These are phyloP conservation scores for Pichia sp. DNA, from an alignment of 1,139 yeast species.

Conservation along the genomic window DNA sequence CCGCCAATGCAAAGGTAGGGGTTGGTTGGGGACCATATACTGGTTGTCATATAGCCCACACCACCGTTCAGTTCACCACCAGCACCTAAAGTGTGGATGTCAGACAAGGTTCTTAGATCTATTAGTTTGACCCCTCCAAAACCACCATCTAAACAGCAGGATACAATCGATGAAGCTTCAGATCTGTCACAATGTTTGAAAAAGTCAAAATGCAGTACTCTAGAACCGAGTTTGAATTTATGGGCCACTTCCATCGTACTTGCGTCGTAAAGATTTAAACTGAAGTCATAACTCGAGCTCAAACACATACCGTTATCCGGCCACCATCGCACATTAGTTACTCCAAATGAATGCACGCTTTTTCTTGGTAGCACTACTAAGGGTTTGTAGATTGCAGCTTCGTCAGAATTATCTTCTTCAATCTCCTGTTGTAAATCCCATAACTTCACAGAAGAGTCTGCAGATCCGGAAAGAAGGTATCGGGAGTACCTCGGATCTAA, in stretches of 20 bases:
- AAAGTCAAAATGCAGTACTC: conserved; percentile 50
- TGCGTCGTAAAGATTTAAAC: conserved; percentile 80
- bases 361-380: conserved; percentile 44
- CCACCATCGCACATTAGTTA: conserved; percentile 81
- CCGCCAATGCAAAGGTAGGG: conserved; percentile 61
- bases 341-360: conserved; percentile 60
- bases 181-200: conserved; percentile 27
- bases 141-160: conserved; percentile 25
- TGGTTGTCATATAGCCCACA: conserved; percentile 21
- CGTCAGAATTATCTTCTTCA: background rate
- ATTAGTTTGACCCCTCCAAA: conserved; percentile 39
- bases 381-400: conserved; percentile 17
- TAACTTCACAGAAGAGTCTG: conserved; percentile 61
- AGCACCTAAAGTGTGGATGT: conserved; percentile 58
- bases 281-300: conserved; percentile 72
- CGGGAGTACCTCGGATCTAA: conserved; percentile 45
- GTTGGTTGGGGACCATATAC: conserved; percentile 62
- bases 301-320: conserved; percentile 88
- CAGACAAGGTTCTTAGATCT: conserved; percentile 64
- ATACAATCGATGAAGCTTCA: conserved; percentile 43
- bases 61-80: conserved; percentile 23
- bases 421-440: conserved; percentile 38
- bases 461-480: conserved; percentile 63
- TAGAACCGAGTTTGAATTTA: conserved; percentile 42
- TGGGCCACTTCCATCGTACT: conserved; percentile 55